Conservation (phyloP, 306 rosid genomes). For the Datisca glomerata region DNA sequence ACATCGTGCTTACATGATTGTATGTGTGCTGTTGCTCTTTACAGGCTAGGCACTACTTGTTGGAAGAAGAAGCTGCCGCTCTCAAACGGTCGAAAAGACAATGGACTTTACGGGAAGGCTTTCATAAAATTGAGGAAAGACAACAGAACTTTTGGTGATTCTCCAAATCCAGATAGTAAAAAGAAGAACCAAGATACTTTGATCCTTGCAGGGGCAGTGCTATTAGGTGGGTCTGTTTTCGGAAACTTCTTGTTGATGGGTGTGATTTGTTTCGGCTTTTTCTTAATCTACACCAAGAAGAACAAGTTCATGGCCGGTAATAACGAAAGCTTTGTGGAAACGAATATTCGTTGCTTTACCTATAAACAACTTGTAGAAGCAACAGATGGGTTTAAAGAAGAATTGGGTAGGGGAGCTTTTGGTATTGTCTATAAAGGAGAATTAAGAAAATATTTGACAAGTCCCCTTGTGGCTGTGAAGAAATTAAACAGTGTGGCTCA, state of each 20-base stretch:
- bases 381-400: constrained; percentile 23
- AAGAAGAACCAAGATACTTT: constrained; percentile 4
- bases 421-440: constrained; percentile 16
- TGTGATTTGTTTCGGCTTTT: constrained; percentile 7
- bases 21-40: constrained; percentile 12
- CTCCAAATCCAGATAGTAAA: neutral
- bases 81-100: constrained; percentile 8
- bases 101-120: constrained; percentile 2
- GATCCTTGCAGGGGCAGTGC: constrained; percentile 10
- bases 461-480: constrained; percentile 20
- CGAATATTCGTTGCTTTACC: constrained; percentile 8
- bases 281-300: constrained; percentile 5
- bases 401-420: constrained; percentile 24
- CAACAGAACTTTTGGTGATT: neutral
- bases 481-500: constrained; percentile 10
- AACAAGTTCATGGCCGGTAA: neutral
- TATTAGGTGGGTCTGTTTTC: constrained; percentile 17
- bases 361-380: constrained; percentile 13
- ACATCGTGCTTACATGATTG: constrained; percentile 26
- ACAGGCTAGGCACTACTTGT: neutral
- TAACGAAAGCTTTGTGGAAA: neutral
- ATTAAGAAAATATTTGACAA: neutral
- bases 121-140: constrained; percentile 5
- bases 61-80: constrained; percentile 16
- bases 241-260: constrained; percentile 10